A percentile compares a stretch with the other conserved stretches of the same genome.
Evolutionary conservation across 345 rosid genomes (phyloP).

Genomic region (Diplotaxis tenuifolia): DNA sequence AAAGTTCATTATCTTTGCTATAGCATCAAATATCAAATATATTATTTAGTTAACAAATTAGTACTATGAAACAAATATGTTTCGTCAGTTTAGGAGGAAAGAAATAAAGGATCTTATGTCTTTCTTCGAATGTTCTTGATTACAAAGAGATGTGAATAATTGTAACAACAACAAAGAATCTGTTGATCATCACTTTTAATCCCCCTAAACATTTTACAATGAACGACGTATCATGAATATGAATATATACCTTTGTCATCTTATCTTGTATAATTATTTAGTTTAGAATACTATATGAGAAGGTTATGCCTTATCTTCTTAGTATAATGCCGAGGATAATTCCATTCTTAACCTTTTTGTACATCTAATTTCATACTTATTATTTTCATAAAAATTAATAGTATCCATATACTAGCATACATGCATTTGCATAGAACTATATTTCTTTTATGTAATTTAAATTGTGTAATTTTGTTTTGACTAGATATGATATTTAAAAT

Average conservation of each 20-base stretch:
- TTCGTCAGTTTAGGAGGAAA: constrained; percentile 7
- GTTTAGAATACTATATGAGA: constrained; percentile 31
- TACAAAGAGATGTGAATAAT: constrained; percentile 29
- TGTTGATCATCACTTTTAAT: neutral
- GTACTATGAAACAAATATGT: neutral
- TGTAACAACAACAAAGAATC: constrained; percentile 18
- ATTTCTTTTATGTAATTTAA: neutral
- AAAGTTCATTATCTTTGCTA: neutral
- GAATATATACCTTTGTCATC: constrained; percentile 31
- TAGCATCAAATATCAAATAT: neutral
- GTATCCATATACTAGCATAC: neutral
- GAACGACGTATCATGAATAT: constrained; percentile 20
- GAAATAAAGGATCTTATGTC: constrained; percentile 12
- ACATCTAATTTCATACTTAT: constrained; percentile 4
- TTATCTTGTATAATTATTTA: constrained; percentile 32
- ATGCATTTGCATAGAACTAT: neutral
- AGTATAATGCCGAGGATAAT: constrained; percentile 40
- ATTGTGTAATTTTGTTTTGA: neutral
- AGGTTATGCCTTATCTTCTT: constrained; percentile 34
- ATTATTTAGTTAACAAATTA: constrained; percentile 1
- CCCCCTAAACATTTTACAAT: neutral
- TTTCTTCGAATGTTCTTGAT: constrained; percentile 29
- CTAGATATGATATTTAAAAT: neutral
- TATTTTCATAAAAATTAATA: neutral
- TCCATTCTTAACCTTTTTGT: constrained; percentile 23